phyloP scores from a whole-genome alignment of 352 stramenopile species.

The Globisporangium uncinulatum region DNA sequence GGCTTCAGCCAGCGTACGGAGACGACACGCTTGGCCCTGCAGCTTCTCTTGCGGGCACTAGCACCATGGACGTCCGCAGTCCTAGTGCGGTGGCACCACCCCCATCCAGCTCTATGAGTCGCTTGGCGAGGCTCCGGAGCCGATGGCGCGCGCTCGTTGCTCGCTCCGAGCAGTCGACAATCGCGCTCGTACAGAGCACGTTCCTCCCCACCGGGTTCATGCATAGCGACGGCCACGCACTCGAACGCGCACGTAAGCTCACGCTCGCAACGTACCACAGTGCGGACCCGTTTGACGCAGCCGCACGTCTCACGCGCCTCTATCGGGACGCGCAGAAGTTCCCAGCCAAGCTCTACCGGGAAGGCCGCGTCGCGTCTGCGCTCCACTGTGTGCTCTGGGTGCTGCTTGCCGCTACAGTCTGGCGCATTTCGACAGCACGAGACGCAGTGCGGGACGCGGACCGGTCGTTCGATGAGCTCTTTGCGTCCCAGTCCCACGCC shows the following conservation, averaged over 20 bases:
- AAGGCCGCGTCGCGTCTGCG: slow-evolving; percentile 8
- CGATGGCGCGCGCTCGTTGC: neutral
- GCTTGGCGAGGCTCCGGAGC: neutral
- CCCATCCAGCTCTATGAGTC: neutral
- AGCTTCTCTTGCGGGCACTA: neutral
- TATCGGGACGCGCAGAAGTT: slow-evolving; percentile 16
- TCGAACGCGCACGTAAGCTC: slow-evolving; percentile 13
- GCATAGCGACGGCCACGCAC: slow-evolving; percentile 8
- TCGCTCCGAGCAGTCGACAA: neutral
- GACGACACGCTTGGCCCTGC: neutral
- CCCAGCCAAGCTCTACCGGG: slow-evolving; percentile 13
- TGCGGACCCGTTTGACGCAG: slow-evolving; percentile 30
- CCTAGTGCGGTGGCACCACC: neutral
- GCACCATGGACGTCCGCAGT: too few relatives aligned
- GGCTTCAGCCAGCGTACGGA: neutral
- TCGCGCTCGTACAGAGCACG: neutral
- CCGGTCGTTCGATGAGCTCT: slow-evolving; percentile 17
- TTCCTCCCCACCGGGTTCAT: neutral
- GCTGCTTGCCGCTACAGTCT: slow-evolving; percentile 19
- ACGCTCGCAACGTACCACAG: slow-evolving; percentile 20
- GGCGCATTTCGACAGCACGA: slow-evolving; percentile 21
- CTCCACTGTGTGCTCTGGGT: slow-evolving; percentile 15
- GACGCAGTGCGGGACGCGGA: slow-evolving; percentile 23
- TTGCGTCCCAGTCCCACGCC: slow-evolving; percentile 10
- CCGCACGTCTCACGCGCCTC: slow-evolving; percentile 13